Base-by-base conservation (phyloP, 352 stramenopile genomes). In the Phytophthora ramorum region DNA sequence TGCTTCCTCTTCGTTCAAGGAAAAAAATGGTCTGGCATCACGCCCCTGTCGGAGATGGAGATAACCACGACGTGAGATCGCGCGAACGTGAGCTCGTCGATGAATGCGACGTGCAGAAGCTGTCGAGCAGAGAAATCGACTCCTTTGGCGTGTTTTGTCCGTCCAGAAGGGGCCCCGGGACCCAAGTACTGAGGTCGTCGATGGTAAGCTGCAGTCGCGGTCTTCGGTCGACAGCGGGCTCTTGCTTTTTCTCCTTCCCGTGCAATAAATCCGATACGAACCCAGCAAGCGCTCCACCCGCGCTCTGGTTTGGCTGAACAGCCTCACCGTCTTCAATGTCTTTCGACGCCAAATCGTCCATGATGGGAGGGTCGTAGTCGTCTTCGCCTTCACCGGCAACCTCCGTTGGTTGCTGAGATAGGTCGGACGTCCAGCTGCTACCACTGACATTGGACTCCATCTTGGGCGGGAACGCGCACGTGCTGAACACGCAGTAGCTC, bases 401-500 rank as follows among this genome's bases (percentile, higher is more conserved):
- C 20, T 76, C 64, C 7, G 41, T 49, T 30, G 65, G 32, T 51
- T 66, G 34, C 12, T 59, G 67, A 10, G 58, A 66, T 51, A 50
- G 48, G 19, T 37, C 45, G 49, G 50, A 67, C 13, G 38, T 59
- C 72, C 63, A 77, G 43, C 60, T 73, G 17, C 28, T 63, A 22
- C 56, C 58, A 69, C 38, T 70, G 56, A 64, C 64, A 52, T 64
- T 71, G 22, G 51, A 65, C 20, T 17, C 19, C 5, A 58, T 51
- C 34, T 70, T 73, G n/a, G 76, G 60, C n/a, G 63, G 66, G 37
- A 70, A 73, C 7, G 52, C 43, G 53, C 66, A 66, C 46, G 73
- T 66, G 24, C 34, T 78, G 47, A 85, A 90, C n/a, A 83, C 75
- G 65, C 70, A 81, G 54, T 84, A 78, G 63, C 74, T 72, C 20